phyloP scores from a whole-genome alignment of 2,329 filamentous ascomycete species.

The Hymenoscyphus infarciens region DNA sequence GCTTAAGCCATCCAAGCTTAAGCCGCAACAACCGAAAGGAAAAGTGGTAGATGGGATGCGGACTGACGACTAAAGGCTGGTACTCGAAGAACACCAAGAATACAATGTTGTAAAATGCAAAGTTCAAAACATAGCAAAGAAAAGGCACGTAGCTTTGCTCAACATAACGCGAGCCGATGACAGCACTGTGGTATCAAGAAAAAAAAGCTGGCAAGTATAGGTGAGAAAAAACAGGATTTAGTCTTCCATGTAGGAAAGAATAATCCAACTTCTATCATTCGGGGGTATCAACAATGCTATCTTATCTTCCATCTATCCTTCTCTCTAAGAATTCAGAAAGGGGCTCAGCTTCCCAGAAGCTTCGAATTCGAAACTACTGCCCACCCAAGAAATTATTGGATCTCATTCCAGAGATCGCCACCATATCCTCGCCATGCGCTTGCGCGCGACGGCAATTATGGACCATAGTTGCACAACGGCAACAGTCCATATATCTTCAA shows the following conservation, averaged over 20 bases:
- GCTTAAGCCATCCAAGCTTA: too few relatives aligned
- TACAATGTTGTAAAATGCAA: too few relatives aligned
- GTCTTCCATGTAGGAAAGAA: not conserved
- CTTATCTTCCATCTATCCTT: not conserved
- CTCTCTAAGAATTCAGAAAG: not conserved
- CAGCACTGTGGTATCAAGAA: too few relatives aligned
- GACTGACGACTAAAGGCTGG: too few relatives aligned
- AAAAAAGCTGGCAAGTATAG: too few relatives aligned
- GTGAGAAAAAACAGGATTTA: too few relatives aligned
- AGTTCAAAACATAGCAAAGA: too few relatives aligned
- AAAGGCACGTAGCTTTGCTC: too few relatives aligned
- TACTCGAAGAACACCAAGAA: too few relatives aligned
- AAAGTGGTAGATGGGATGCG: too few relatives aligned
- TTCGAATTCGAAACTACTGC: not conserved
- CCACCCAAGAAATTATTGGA: not conserved
- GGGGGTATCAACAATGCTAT: not conserved
- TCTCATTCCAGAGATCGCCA: not conserved
- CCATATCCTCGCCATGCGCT: not conserved
- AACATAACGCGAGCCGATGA: too few relatives aligned
- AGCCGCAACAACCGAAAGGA: too few relatives aligned
- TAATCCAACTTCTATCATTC: not conserved
- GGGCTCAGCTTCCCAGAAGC: not conserved
- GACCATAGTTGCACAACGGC: not conserved
- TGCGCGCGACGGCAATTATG: not conserved
- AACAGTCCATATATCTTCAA: not conserved